These are phyloP conservation scores for Lichtheimia ramosa DNA, from an alignment of 371 early-diverging fungal species.

Conservation along the genomic window DNA sequence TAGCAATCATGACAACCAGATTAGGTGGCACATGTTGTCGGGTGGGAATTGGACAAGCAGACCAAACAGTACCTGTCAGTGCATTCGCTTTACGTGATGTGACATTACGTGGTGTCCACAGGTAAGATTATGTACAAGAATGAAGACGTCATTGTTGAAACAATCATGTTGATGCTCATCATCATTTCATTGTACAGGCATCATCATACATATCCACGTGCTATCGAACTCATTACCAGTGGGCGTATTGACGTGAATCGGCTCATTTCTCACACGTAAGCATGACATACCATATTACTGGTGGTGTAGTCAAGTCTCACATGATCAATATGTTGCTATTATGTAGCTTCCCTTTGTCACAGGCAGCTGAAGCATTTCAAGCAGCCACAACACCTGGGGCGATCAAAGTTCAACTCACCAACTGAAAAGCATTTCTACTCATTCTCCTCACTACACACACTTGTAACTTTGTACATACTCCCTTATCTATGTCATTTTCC, in stretches of 20 bases:
- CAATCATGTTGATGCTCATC: background rate
- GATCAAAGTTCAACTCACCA: no score
- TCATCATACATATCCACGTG: conserved; percentile 13
- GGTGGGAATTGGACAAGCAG: background rate
- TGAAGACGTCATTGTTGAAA: no score
- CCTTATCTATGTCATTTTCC: no score
- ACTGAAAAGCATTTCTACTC: no score
- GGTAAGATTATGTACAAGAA: background rate
- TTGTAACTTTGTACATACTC: no score
- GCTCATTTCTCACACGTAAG: conserved; percentile 4
- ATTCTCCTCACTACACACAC: no score
- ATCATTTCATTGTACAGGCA: background rate
- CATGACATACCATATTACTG: no score
- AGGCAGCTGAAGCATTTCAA: no score
- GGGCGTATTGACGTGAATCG: background rate
- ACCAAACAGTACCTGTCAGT: conserved; percentile 9
- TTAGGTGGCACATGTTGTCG: conserved; percentile 9
- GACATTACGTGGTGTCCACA: conserved; percentile 11
- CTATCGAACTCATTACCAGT: conserved; percentile 7
- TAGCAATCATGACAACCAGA: conserved; percentile 4
- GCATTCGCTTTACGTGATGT: conserved; percentile 6
- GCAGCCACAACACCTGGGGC: no score
- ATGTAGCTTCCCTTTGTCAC: no score
- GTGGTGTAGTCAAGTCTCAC: no score
- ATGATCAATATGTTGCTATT: no score